These are phyloP conservation scores for Stropharia rugosoannulata DNA, from an alignment of 768 basidiomycete genomes.

Conservation along the genomic window DNA sequence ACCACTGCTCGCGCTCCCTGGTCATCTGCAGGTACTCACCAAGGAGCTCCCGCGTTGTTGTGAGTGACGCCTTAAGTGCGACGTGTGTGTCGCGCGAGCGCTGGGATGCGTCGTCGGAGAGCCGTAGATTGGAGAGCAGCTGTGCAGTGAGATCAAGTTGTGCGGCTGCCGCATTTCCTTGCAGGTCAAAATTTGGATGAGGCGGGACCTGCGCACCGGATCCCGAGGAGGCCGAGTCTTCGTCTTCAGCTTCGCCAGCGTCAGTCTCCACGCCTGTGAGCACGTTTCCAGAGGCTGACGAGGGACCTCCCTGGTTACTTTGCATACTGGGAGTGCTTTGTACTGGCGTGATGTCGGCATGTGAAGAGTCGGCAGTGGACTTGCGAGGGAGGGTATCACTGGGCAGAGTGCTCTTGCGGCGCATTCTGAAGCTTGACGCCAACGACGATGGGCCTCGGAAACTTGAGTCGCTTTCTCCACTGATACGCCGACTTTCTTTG, in stretches of 20 bases:
- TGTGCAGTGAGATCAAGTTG: slow-evolving; percentile 79
- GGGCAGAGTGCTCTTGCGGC: slow-evolving; percentile 12
- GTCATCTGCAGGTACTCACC: slow-evolving; percentile 40
- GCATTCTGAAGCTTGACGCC: background rate
- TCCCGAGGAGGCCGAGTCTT: slow-evolving; percentile 42
- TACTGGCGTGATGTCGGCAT: background rate
- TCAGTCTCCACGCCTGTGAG: slow-evolving; percentile 17
- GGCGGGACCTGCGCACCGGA: slow-evolving; percentile 47
- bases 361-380: slow-evolving; percentile 17
- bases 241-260: slow-evolving; percentile 31
- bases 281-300: background rate
- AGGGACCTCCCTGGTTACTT: background rate
- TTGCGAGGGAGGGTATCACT: background rate
- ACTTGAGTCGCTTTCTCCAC: slow-evolving; percentile 40
- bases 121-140: slow-evolving; percentile 53
- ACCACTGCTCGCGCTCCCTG: slow-evolving; percentile 81
- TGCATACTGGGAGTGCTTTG: no score
- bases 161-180: slow-evolving; percentile 65
- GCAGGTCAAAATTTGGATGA: slow-evolving; percentile 59
- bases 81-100: slow-evolving; percentile 33
- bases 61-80: slow-evolving; percentile 62
- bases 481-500: slow-evolving; percentile 13
- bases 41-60: slow-evolving; percentile 40
- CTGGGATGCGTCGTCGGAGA: slow-evolving; percentile 28
- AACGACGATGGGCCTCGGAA: slow-evolving; percentile 12